These are phyloP conservation scores for Cladosporium sp. DNA, from an alignment of 2,329 filamentous ascomycete genomes.

Conservation along the genomic window DNA sequence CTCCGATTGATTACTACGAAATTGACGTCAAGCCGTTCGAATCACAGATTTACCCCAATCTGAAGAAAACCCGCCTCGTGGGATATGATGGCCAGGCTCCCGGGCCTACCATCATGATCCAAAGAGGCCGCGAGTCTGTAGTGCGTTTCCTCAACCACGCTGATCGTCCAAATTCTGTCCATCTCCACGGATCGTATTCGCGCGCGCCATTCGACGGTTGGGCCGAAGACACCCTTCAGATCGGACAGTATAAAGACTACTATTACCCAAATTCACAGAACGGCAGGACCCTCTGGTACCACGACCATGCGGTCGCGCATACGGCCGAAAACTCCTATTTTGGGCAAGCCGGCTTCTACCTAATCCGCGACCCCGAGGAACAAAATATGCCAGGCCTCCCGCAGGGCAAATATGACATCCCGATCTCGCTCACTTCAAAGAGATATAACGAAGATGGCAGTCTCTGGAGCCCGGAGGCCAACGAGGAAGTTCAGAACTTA, in stretches of 20 bases:
- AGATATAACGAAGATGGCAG: slow-evolving; percentile 47
- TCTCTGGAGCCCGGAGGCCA: slow-evolving; percentile 41
- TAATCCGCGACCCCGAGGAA: slow-evolving; percentile 47
- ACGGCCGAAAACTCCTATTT: slow-evolving; percentile 52
- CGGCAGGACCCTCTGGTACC: slow-evolving; percentile 53
- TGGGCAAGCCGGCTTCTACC: slow-evolving; percentile 52
- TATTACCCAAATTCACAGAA: slow-evolving; percentile 54
- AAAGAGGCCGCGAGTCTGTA: slow-evolving; percentile 45
- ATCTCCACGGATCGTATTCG: slow-evolving; percentile 51
- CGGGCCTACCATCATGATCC: slow-evolving; percentile 48
- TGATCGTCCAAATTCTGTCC: slow-evolving; percentile 40
- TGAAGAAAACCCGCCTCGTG: slow-evolving; percentile 34
- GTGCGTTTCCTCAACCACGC: slow-evolving; percentile 50
- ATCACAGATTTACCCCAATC: slow-evolving; percentile 39
- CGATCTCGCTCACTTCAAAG: slow-evolving; percentile 46
- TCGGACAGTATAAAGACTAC: slow-evolving; percentile 53
- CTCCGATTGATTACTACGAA: slow-evolving; percentile 43
- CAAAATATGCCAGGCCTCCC: slow-evolving; percentile 44
- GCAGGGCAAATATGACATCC: slow-evolving; percentile 48
- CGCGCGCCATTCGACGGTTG: slow-evolving; percentile 43
- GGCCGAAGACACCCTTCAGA: slow-evolving; percentile 46
- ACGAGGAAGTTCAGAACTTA: slow-evolving; percentile 36
- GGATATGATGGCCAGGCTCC: slow-evolving; percentile 48
- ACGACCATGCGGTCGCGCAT: slow-evolving; percentile 37
- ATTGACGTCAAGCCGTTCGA: slow-evolving; percentile 37